Conservation (phyloP, 352 stramenopile genomes). For the Globisporangium sylvaticum region DNA sequence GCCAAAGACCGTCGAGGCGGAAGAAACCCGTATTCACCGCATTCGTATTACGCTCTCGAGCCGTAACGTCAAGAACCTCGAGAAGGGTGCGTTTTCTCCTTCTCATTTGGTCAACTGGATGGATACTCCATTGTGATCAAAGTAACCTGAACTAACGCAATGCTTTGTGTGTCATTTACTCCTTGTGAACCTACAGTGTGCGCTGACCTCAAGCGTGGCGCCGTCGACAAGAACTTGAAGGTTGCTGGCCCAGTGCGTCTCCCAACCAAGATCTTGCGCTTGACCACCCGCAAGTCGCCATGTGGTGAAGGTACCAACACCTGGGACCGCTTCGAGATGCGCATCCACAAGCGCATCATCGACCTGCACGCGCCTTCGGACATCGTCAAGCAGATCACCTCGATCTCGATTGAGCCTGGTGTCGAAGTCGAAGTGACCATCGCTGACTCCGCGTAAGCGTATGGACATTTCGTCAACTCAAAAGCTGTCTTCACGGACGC, state of each 20-base stretch:
- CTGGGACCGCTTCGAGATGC: conserved; percentile 99
- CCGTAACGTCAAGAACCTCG: conserved; percentile 98
- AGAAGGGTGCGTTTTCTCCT: conserved; percentile 86
- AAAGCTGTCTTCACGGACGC: not conserved
- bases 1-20: conserved; percentile 81
- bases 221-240: conserved; percentile 98
- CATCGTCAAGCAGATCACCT: conserved; percentile 99
- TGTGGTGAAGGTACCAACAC: conserved; percentile 99
- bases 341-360: conserved; percentile 99
- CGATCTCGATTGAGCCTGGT: conserved; percentile 98
- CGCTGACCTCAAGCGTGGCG: conserved; percentile 96
- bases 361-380: conserved; percentile 97
- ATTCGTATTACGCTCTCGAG: conserved; percentile 99
- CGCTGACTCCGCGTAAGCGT: conserved; percentile 87
- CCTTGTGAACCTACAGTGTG: conserved; percentile 70
- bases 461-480: not conserved
- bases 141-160: not conserved
- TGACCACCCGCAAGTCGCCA: conserved; percentile 99
- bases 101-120: not conserved
- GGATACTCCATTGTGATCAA: not conserved
- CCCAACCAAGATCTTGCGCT: conserved; percentile 97
- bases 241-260: conserved; percentile 97
- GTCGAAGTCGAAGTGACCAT: conserved; percentile 99
- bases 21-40: conserved; percentile 90
- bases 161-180: not conserved